These are phyloP conservation scores for Bipolaris zeicola DNA, from an alignment of 2,329 filamentous ascomycete species.

Conservation along the genomic window DNA sequence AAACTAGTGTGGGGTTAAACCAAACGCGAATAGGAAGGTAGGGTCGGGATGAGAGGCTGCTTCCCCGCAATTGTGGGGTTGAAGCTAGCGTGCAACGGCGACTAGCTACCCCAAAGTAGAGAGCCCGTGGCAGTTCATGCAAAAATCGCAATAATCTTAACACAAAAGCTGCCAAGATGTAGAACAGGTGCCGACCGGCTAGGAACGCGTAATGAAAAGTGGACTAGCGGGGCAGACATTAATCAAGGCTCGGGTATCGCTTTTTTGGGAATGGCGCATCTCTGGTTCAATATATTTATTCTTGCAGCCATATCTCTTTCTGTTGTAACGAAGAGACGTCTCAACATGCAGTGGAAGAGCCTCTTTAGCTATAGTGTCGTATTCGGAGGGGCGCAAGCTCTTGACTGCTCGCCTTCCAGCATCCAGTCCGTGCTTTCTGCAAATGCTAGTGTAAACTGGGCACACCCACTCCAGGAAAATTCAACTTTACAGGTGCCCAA, in stretches of 20 bases:
- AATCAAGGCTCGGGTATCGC: background rate
- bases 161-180: background rate
- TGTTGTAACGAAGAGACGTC: background rate
- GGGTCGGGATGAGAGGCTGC: background rate
- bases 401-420: background rate
- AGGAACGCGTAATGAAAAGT: background rate
- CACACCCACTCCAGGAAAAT: background rate
- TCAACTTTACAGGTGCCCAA: constrained; percentile 39
- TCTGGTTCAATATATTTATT: background rate
- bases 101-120: background rate
- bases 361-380: background rate
- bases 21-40: background rate
- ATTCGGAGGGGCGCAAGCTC: background rate
- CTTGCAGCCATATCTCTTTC: background rate
- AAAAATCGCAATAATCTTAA: background rate
- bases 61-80: background rate
- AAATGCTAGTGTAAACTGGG: background rate
- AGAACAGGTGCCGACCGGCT: background rate
- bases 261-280: background rate
- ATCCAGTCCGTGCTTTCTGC: background rate
- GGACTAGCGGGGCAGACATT: background rate
- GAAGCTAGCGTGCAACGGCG: background rate
- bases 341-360: background rate
- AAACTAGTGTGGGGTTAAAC: background rate
- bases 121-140: background rate